These are phyloP conservation scores for Pugionium cornutum DNA, from an alignment of 345 rosid species.

Conservation along the genomic window DNA sequence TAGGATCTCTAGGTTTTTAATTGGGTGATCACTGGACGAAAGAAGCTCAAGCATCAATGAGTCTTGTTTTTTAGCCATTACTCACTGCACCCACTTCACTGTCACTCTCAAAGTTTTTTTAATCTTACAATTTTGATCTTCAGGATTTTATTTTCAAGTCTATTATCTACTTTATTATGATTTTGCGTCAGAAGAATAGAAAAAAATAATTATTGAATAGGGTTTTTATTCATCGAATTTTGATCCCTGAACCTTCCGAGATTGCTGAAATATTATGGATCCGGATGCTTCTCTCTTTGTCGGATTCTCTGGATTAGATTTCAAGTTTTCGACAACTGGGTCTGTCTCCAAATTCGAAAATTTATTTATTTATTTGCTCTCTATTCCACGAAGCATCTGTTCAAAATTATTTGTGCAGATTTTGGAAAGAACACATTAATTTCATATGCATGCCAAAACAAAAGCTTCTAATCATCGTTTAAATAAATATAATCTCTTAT, in stretches of 20 bases:
- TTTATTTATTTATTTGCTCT: constrained; percentile 7
- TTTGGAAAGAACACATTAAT: constrained; percentile 41
- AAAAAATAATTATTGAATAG: no score
- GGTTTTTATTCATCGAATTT: constrained; percentile 33
- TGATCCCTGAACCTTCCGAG: constrained; percentile 58
- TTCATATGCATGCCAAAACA: constrained; percentile 29
- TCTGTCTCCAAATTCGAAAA: constrained; percentile 35
- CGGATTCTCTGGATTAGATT: constrained; percentile 44
- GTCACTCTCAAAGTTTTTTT: constrained; percentile 29
- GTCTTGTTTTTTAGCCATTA: constrained; percentile 44
- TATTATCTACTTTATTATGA: background rate
- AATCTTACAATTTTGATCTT: no score
- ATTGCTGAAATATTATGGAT: constrained; percentile 39
- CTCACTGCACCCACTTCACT: constrained; percentile 45
- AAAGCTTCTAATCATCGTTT: constrained; percentile 21
- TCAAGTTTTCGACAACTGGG: constrained; percentile 61
- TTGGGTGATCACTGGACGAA: constrained; percentile 40
- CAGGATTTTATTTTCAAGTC: no score
- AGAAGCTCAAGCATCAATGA: constrained; percentile 45
- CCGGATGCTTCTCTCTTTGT: constrained; percentile 59
- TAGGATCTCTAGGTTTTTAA: constrained; percentile 39
- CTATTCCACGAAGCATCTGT: constrained; percentile 40
- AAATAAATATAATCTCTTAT: constrained; percentile 26
- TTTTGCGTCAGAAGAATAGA: constrained; percentile 30
- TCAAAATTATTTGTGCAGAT: constrained; percentile 39